Base-by-base conservation (phyloP, 768 basidiomycete genomes). In the Phallus indusiatus region DNA sequence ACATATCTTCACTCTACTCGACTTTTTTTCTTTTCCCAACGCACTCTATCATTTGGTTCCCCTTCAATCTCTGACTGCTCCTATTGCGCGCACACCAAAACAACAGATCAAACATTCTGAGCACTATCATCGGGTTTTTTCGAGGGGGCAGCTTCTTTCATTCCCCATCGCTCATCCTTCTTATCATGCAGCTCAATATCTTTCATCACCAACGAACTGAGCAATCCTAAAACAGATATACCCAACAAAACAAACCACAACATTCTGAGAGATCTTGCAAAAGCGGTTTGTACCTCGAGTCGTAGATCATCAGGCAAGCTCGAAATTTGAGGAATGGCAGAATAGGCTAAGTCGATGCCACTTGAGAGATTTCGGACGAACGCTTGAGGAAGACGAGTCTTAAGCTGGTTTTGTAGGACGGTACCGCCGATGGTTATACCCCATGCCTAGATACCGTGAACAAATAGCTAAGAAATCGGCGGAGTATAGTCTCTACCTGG, bases 221-320 rank as follows among this genome's bases (percentile, higher is more conserved):
- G 36, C 2, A 77, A 50, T 1, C 77, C 78, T 5, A 72, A 34
- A 5, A 67, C 75, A 11, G 65, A 60, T 14, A 82, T 67, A 1
- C 72, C 78, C 20, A 72, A 62, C 70, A 78, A 69, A 3, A 73
- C 70, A 36, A 70, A 64, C 80, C 79, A 82, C 18, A 79, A 57
- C 0, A 69, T 64, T 0, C 55, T 36, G 54, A 81, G 63, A 53
- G 74, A 73, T 20, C 62, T 62, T 20, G 65, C 62, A 52, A 67
- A 66, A 1, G 66, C 68, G 16, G 20, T 42, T 9, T 59, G 60
- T 5, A 67, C 65, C 51, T 59, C 28, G 1, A 36, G 37, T 2
- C 61, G 59, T 0, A 68, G 55, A 1, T 64, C 62, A 49, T 65
- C 66, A 14, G 61, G 57, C 17, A 63, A 22, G 8, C 36, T 17